Conservation (phyloP, 768 basidiomycete species). For the Mycena epipterygia region DNA sequence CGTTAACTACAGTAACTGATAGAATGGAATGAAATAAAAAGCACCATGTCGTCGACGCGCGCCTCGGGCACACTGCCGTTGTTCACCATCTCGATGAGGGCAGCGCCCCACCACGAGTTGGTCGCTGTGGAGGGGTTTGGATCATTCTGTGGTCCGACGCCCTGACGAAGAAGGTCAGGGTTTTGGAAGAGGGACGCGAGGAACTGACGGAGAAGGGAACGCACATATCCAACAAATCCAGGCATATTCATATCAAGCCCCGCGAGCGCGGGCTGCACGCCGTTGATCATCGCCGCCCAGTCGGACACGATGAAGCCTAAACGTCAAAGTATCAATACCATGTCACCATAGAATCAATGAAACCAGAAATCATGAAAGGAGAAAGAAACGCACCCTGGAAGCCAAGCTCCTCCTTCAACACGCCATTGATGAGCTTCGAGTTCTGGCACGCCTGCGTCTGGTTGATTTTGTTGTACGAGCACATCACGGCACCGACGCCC, state of each 20-base stretch:
- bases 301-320: slow-evolving; percentile 48
- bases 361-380: neutral
- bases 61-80: slow-evolving; percentile 61
- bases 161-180: neutral
- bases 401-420: slow-evolving; percentile 63
- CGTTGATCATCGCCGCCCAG: slow-evolving; percentile 58
- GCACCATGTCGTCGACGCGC: slow-evolving; percentile 67
- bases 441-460: too few relatives aligned
- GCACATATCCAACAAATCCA: slow-evolving; percentile 53
- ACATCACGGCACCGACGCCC: slow-evolving; percentile 41
- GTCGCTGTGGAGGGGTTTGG: slow-evolving; percentile 28
- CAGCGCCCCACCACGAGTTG: slow-evolving; percentile 39
- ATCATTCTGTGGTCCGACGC: slow-evolving; percentile 8
- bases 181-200: too few relatives aligned
- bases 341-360: neutral
- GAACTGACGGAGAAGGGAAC: neutral
- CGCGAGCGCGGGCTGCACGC: slow-evolving; percentile 32
- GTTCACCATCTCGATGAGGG: slow-evolving; percentile 54
- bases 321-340: too few relatives aligned
- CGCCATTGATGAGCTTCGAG: slow-evolving; percentile 53
- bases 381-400: slow-evolving; percentile 56
- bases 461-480: slow-evolving; percentile 44
- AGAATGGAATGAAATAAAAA: neutral
- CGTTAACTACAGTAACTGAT: neutral
- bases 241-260: slow-evolving; percentile 37